Conservation (phyloP, 352 stramenopile genomes). For the Phytophthora chlamydospora region DNA sequence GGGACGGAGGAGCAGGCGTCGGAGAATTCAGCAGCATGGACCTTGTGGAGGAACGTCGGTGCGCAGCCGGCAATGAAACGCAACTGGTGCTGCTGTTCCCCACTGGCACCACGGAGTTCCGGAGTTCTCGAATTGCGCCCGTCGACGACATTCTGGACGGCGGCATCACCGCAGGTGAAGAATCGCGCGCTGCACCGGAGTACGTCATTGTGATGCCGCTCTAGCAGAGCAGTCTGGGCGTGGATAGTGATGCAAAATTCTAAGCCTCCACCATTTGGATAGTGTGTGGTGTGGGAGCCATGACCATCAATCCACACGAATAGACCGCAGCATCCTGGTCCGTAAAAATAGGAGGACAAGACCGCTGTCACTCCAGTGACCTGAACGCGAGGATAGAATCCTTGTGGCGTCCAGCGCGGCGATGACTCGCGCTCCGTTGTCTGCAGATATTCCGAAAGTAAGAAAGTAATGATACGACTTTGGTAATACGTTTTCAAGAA, state of each 20-base stretch:
- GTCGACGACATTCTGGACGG: constrained; percentile 23
- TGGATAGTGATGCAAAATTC: neutral
- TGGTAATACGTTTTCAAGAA: too few species aligned
- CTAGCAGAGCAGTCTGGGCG: neutral
- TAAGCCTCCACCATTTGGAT: constrained; percentile 5
- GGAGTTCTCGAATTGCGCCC: constrained; percentile 11
- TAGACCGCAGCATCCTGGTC: constrained; percentile 11
- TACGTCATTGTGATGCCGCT: constrained; percentile 12
- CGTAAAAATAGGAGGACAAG: constrained; percentile 24
- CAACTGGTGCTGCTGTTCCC: constrained; percentile 19
- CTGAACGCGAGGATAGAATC: too few species aligned
- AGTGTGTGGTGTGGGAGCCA: constrained; percentile 3
- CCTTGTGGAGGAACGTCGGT: constrained; percentile 33
- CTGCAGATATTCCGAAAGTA: too few species aligned
- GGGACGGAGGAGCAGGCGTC: constrained; percentile 25
- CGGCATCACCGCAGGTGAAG: constrained; percentile 1
- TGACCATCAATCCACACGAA: neutral
- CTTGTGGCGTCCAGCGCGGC: too few species aligned
- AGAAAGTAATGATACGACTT: too few species aligned
- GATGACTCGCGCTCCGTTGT: too few species aligned
- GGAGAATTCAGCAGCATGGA: constrained; percentile 34
- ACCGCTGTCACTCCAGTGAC: neutral
- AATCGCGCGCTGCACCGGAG: neutral
- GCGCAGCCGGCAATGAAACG: constrained; percentile 12
- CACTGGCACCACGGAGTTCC: constrained; percentile 4